A percentile compares a stretch with the other conserved stretches of the same genome.
phyloP scores from a whole-genome alignment of 2,329 filamentous ascomycete genomes.

The Talaromyces rugulosus region DNA sequence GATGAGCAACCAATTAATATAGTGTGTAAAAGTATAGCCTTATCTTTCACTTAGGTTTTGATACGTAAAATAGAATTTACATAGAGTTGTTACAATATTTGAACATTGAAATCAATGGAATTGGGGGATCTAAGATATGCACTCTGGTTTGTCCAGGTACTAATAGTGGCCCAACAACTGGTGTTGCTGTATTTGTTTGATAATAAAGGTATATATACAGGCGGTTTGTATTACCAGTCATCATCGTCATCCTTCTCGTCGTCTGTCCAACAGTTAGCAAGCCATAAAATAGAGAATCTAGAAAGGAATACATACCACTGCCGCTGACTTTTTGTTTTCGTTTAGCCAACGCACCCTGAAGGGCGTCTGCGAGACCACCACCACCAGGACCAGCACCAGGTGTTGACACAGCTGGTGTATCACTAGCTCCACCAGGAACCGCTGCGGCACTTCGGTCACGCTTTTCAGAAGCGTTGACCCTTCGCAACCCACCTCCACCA shows the following conservation, averaged over 20 bases:
- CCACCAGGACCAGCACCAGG: conserved; percentile 45
- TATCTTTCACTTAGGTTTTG: not conserved
- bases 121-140: not conserved
- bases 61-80: not conserved
- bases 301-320: conserved; percentile 67
- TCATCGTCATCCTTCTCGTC: conserved; percentile 15
- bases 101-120: not conserved
- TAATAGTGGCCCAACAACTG: not conserved
- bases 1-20: not conserved
- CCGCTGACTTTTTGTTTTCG: conserved; percentile 91
- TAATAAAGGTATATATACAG: conserved; percentile 1
- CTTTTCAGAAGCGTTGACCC: conserved; percentile 44
- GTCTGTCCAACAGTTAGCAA: conserved; percentile 21
- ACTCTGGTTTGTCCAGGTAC: not conserved
- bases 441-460: conserved; percentile 42
- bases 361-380: conserved; percentile 72
- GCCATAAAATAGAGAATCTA: not conserved
- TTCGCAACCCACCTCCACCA: conserved; percentile 37
- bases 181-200: not conserved
- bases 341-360: conserved; percentile 72
- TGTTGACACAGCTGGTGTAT: conserved; percentile 58
- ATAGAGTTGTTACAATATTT: not conserved
- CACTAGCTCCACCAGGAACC: conserved; percentile 47
- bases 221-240: conserved; percentile 10
- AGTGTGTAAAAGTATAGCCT: not conserved